Base-by-base conservation (phyloP, 2,329 filamentous ascomycete genomes). In the Monosporascus cannonballus region DNA sequence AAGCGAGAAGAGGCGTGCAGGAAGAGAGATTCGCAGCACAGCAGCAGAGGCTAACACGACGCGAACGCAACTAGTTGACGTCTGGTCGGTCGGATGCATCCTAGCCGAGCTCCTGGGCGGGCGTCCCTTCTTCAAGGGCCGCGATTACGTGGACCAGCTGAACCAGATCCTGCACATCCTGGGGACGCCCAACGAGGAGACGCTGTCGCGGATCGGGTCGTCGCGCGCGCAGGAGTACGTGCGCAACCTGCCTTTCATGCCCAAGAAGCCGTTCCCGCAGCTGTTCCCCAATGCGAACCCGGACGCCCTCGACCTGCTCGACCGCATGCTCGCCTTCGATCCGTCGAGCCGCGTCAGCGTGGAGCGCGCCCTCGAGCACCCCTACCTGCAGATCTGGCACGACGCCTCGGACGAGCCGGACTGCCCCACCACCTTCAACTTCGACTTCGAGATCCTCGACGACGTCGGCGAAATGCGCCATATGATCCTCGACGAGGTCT, bases 121-220 rank as follows among this genome's bases (percentile, higher is more conserved):
- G 55, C 89, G 95, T 55, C 94, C 94, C 44, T 99, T 99, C 80
- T 97, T 99, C 81, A 99, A 99, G 76, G 94, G 94, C 54, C 89
- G 94, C 57, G 94, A 99, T 76, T 99, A 99, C 67, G 94, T 99
- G 71, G 94, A 99, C 74, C 94, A 99, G 77, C 84, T 99, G 60
- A 99, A 99, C 79, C 94, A 99, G 75, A 99, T 99, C 67, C 82
- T 99, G 52, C 92, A 97, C 77, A 96, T 96, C 70, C 87, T 99
- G 51, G 94, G 94, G 59, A 99, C 93, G 1, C 94, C 94, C 41
- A 96, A 93, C 67, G 93, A 97, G 72, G 90, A 96, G 69, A 99
- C 94, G 0, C 81, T 99, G 20, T 86, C 84, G 25, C 89, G 94
- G 59, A 99, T 99, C 67, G 94, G 94, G 51, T 96, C 92, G 4